Base-by-base conservation (phyloP, 352 stramenopile genomes). In the Globisporangium solare region DNA sequence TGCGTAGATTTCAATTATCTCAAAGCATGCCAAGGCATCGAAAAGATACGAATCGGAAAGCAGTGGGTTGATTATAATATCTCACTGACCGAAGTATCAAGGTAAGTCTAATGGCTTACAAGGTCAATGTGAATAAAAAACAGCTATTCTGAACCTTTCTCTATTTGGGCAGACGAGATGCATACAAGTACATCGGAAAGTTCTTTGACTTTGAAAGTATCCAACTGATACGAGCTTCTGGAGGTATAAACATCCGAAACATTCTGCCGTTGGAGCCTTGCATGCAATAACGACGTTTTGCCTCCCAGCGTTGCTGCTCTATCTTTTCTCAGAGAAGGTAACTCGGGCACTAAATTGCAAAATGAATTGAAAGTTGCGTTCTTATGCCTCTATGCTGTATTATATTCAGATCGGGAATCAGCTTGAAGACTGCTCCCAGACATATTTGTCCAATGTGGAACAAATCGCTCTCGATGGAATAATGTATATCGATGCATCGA, bases 121-220 rank as follows among this genome's bases (percentile, higher is more conserved):
- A 35, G 17, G 35, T 31, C 24, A 12, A 22, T n/a, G 14, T 3
- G 21, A 42, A 21, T n/a, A n/a, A 24, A 13, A n/a, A 43, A 15
- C 1, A 50, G 15, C 14, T 12, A 35, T 35, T 35, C 17, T 51
- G 17, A 41, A 31, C 24, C 20, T 49, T 12, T 6, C 24, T 17
- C 17, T 51, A 3, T 24, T 13, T 68, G 22, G 50, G 21, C 39
- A 94, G 81, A 24, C 68, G 69, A 35, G 81, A 92, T 49, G 66
- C 70, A 18, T 76, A 77, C 55, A 78, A 82, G 42, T 92, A 87
- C 46, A 52, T 92, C 0, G 65, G 76, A 15, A 88, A 80, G 51
- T 88, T 78, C 56, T 93, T 95, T 46, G 73, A 95, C 54, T 92
- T 93, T 48, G 82, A 95, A 32, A 85, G 59, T 51, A 71, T 66